phyloP scores from a whole-genome alignment of 1,284 basidiomycete species.

The Cryptococcus sp. region DNA sequence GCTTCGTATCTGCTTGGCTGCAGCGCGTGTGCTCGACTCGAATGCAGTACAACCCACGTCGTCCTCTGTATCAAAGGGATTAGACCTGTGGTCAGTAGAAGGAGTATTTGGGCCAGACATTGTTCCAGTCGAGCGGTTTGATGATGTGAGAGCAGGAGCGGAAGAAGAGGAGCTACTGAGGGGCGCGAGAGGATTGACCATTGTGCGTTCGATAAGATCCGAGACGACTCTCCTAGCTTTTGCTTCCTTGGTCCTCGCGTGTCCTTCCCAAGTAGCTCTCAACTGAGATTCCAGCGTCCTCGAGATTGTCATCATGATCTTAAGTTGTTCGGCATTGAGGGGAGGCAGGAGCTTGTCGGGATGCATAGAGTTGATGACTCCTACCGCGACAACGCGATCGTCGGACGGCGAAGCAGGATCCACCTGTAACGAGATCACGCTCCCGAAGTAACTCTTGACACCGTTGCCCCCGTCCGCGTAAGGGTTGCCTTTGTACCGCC shows the following conservation, averaged over 20 bases:
- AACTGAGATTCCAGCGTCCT: slow-evolving; percentile 32
- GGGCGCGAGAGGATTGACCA: too few relatives aligned
- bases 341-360: slow-evolving; percentile 8
- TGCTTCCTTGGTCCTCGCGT: slow-evolving; percentile 28
- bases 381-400: slow-evolving; percentile 13
- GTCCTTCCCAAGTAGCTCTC: slow-evolving; percentile 38
- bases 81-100: neutral
- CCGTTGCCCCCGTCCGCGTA: slow-evolving; percentile 16
- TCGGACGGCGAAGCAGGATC: slow-evolving; percentile 13
- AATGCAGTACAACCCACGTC: slow-evolving; percentile 1
- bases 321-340: slow-evolving; percentile 11
- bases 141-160: neutral
- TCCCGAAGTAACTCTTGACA: slow-evolving; percentile 22
- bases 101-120: neutral
- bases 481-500: slow-evolving; percentile 28
- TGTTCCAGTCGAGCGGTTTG: neutral
- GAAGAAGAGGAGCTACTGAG: too few relatives aligned
- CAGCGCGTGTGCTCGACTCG: neutral
- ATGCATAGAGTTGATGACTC: slow-evolving; percentile 24
- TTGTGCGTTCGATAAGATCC: slow-evolving; percentile 20
- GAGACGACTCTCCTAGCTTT: slow-evolving; percentile 19
- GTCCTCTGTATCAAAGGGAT: neutral
- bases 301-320: slow-evolving; percentile 23
- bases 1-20: neutral
- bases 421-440: slow-evolving; percentile 17